phyloP scores from a whole-genome alignment of 208 protist species.

The Leishmania mexicana region DNA sequence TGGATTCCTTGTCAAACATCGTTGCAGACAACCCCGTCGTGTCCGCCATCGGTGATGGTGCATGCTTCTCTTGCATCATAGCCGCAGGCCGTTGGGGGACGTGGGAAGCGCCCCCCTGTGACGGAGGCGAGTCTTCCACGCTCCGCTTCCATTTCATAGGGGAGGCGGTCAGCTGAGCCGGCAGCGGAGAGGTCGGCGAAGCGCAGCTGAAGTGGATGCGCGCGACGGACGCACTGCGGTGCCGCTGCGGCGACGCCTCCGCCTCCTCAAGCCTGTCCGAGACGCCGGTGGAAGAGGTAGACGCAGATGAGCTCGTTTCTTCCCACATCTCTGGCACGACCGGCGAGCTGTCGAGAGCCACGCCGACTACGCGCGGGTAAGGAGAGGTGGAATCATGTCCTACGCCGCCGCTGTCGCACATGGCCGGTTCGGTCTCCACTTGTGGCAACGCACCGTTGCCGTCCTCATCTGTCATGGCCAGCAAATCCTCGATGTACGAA shows the following conservation, averaged over 20 bases:
- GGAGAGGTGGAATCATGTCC: background rate
- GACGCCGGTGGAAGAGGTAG: background rate
- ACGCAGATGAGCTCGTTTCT: slow-evolving; percentile 24
- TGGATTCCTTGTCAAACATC: too few relatives aligned
- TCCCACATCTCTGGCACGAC: slow-evolving; percentile 30
- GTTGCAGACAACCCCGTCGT: too few relatives aligned
- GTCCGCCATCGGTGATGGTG: background rate
- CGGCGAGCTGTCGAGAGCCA: slow-evolving; percentile 24
- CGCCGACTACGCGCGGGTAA: background rate
- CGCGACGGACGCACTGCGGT: background rate
- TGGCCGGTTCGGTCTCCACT: background rate
- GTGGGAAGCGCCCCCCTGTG: background rate
- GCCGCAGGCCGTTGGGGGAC: background rate
- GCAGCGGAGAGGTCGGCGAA: background rate
- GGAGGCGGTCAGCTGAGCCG: background rate
- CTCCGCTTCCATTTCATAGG: background rate
- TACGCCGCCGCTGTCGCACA: background rate
- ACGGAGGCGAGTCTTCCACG: background rate
- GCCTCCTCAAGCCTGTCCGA: slow-evolving; percentile 1
- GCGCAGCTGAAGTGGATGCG: background rate
- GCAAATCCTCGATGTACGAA: slow-evolving; percentile 28
- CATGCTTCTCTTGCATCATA: background rate
- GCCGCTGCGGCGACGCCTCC: background rate
- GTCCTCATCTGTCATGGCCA: slow-evolving; percentile 13
- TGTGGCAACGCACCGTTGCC: background rate